phyloP scores from a whole-genome alignment of 371 early-diverging fungal genomes.

The Actinomortierella wolfii region DNA sequence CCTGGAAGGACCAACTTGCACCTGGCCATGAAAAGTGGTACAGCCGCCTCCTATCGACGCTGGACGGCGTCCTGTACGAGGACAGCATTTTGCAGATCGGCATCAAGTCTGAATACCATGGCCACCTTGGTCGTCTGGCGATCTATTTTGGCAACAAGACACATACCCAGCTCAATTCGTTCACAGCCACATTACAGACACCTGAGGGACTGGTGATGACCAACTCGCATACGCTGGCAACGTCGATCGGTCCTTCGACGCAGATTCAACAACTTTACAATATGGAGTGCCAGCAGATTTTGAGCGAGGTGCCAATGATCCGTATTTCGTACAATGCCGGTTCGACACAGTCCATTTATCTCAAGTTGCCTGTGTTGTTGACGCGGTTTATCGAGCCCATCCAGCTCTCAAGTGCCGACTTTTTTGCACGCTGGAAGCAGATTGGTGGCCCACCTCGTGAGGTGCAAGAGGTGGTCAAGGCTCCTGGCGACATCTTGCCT shows the following conservation, averaged over 20 bases:
- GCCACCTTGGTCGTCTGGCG: constrained; percentile 83
- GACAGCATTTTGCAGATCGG: constrained; percentile 86
- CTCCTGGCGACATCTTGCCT: constrained; percentile 60
- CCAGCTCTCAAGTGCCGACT: constrained; percentile 77
- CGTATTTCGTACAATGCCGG: constrained; percentile 66
- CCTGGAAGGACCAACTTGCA: constrained; percentile 47
- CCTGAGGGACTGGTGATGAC: constrained; percentile 46
- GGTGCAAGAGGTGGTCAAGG: constrained; percentile 70
- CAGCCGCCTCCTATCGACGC: constrained; percentile 61
- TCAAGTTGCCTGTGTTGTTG: constrained; percentile 80
- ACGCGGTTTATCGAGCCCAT: constrained; percentile 91
- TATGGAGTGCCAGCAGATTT: constrained; percentile 67
- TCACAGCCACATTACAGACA: constrained; percentile 47
- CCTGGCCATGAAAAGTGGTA: constrained; percentile 63
- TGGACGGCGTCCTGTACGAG: constrained; percentile 91
- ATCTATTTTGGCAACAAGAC: constrained; percentile 90
- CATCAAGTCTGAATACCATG: constrained; percentile 88
- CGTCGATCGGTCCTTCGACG: constrained; percentile 61
- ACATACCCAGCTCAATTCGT: constrained; percentile 45
- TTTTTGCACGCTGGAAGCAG: constrained; percentile 94
- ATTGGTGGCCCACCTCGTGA: constrained; percentile 88
- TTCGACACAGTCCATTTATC: constrained; percentile 52
- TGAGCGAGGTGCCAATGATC: constrained; percentile 63
- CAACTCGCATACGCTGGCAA: constrained; percentile 49
- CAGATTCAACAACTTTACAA: constrained; percentile 82